phyloP scores from a whole-genome alignment of 768 basidiomycete species.

The Chalciporus sphaerocephalus region DNA sequence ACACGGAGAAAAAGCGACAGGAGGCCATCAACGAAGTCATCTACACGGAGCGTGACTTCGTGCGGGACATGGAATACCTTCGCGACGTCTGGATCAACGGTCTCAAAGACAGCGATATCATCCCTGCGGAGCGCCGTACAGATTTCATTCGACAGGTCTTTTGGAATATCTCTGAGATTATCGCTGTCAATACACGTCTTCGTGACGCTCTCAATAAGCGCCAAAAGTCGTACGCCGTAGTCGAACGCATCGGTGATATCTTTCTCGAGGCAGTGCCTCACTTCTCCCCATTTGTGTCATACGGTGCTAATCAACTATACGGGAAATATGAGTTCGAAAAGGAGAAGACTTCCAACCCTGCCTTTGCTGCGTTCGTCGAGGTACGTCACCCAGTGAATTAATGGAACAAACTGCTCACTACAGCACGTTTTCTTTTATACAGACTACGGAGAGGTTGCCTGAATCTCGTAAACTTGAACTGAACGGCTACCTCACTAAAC shows the following conservation, averaged over 20 bases:
- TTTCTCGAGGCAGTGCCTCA: slow-evolving; percentile 80
- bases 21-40: slow-evolving; percentile 98
- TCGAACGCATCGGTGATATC: slow-evolving; percentile 88
- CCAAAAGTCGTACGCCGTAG: slow-evolving; percentile 92
- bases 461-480: slow-evolving; percentile 95
- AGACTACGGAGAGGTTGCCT: slow-evolving; percentile 88
- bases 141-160: slow-evolving; percentile 94
- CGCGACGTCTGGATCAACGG: slow-evolving; percentile 94
- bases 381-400: slow-evolving; percentile 36
- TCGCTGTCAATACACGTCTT: slow-evolving; percentile 85
- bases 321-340: slow-evolving; percentile 99
- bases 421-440: not conserved
- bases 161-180: slow-evolving; percentile 95
- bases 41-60: slow-evolving; percentile 94
- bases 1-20: slow-evolving; percentile 90
- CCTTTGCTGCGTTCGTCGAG: slow-evolving; percentile 94
- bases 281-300: slow-evolving; percentile 90
- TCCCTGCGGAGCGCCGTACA: slow-evolving; percentile 68
- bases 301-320: slow-evolving; percentile 94
- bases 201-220: slow-evolving; percentile 92
- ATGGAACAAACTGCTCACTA: slow-evolving; percentile 1
- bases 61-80: slow-evolving; percentile 95
- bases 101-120: slow-evolving; percentile 69
- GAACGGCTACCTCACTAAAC: slow-evolving; percentile 97
- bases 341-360: slow-evolving; percentile 90